A percentile compares a stretch with the other conserved stretches of the same genome.
These are phyloP conservation scores for Stereocaulon alpinum DNA, from an alignment of 495 filamentous ascomycete genomes.

Conservation along the genomic window DNA sequence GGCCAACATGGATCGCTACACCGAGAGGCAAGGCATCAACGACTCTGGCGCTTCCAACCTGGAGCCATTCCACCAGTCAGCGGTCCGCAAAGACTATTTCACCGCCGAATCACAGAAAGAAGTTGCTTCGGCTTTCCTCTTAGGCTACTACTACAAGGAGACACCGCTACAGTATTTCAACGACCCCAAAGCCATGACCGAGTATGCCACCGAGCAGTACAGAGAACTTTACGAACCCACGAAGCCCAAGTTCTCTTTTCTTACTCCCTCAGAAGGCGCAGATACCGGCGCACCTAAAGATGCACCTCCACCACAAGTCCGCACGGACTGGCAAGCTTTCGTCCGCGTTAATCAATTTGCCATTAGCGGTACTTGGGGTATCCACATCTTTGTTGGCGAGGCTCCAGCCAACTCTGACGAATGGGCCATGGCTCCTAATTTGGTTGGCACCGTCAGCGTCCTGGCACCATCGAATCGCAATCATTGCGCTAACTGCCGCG, in stretches of 20 bases:
- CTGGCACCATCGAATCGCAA: neutral
- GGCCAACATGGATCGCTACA: constrained; percentile 14
- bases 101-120: neutral
- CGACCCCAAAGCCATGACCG: neutral
- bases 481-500: neutral
- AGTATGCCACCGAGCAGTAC: neutral
- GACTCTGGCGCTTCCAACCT: neutral
- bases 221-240: neutral
- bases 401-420: neutral
- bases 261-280: neutral
- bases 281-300: neutral
- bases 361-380: no score
- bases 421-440: neutral
- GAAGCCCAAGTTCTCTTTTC: neutral
- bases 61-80: neutral
- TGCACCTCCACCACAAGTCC: neutral
- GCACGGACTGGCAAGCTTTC: no score
- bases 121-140: neutral
- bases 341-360: no score
- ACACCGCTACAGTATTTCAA: neutral
- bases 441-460: neutral
- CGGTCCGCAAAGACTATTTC: neutral
- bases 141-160: neutral
- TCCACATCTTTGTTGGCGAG: neutral
- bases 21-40: neutral